These are phyloP conservation scores for Hypoxylon sp. DNA, from an alignment of 2,329 filamentous ascomycete genomes.

Conservation along the genomic window DNA sequence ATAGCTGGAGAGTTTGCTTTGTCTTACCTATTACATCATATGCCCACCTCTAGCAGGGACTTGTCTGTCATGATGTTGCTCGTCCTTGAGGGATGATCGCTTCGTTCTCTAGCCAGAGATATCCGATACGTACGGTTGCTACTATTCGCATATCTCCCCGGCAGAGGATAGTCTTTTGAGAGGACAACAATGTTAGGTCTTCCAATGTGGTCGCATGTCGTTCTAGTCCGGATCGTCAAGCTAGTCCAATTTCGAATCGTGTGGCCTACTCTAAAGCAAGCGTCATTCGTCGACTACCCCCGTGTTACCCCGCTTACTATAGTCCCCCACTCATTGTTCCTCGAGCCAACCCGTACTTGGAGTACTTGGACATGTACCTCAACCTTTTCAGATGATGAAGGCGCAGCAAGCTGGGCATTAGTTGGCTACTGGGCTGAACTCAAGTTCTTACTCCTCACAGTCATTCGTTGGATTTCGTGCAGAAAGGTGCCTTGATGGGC, in stretches of 20 bases:
- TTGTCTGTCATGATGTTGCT: slow-evolving; percentile 1
- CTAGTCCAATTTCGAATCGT: slow-evolving; percentile 45
- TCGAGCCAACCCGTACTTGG: slow-evolving; percentile 2
- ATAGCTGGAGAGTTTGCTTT: slow-evolving; percentile 18
- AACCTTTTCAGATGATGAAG: slow-evolving; percentile 25
- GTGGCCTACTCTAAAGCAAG: slow-evolving; percentile 40
- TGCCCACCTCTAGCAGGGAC: slow-evolving; percentile 1
- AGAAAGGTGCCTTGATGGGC: slow-evolving; percentile 32
- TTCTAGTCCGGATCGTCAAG: slow-evolving; percentile 40
- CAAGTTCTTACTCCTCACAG: slow-evolving; percentile 17
- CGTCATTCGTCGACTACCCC: slow-evolving; percentile 41
- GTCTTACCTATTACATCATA: slow-evolving; percentile 39
- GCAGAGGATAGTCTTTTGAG: slow-evolving; percentile 10
- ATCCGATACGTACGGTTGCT: not conserved
- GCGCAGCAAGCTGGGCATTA: slow-evolving; percentile 43
- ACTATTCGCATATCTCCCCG: slow-evolving; percentile 14
- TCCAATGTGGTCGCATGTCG: slow-evolving; percentile 40
- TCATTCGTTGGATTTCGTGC: slow-evolving; percentile 38
- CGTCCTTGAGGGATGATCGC: slow-evolving; percentile 8
- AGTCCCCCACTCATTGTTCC: slow-evolving; percentile 31
- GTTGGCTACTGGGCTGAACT: slow-evolving; percentile 33
- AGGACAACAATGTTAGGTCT: slow-evolving; percentile 19
- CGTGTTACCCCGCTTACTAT: slow-evolving; percentile 43
- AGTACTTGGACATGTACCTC: slow-evolving; percentile 28
- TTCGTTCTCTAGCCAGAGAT: not conserved